These are phyloP conservation scores for Backusella tuberculispora DNA, from an alignment of 192 early-diverging fungal genomes.

Conservation along the genomic window DNA sequence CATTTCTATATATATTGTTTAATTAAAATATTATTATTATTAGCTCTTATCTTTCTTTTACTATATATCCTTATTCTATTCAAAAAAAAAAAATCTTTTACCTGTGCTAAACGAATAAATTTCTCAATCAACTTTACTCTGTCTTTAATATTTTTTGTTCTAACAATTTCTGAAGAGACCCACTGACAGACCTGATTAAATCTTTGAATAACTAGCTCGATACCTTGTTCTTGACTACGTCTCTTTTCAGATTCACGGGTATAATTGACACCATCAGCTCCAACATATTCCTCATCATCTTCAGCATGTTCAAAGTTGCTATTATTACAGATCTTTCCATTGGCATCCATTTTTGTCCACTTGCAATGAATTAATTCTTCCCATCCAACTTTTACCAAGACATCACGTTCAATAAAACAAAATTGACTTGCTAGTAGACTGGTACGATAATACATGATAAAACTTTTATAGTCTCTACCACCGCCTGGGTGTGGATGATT, in stretches of 20 bases:
- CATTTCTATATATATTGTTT: too few relatives aligned
- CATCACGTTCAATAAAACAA: constrained; percentile 60
- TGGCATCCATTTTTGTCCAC: constrained; percentile 52
- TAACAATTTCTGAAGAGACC: constrained; percentile 61
- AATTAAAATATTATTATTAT: neutral
- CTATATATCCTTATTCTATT: neutral
- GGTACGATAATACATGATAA: constrained; percentile 49
- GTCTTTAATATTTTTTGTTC: constrained; percentile 45
- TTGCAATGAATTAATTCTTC: constrained; percentile 56
- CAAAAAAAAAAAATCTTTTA: constrained; percentile 27
- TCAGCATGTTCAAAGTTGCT: neutral
- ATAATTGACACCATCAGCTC: constrained; percentile 9
- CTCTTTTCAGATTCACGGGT: constrained; percentile 20
- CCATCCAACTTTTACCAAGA: constrained; percentile 56
- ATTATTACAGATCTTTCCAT: constrained; percentile 9
- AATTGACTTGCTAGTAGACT: constrained; percentile 58
- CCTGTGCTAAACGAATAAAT: constrained; percentile 65
- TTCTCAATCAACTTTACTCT: constrained; percentile 62
- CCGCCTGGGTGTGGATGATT: neutral
- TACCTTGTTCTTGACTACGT: constrained; percentile 29
- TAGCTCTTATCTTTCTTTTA: too few relatives aligned
- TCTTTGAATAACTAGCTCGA: constrained; percentile 41
- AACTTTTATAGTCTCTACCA: neutral
- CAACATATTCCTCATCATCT: constrained; percentile 9
- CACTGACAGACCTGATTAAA: constrained; percentile 55